Evolutionary conservation across 2,329 filamentous ascomycete genomes (phyloP).

Genomic region (Aureobasidium sp.): DNA sequence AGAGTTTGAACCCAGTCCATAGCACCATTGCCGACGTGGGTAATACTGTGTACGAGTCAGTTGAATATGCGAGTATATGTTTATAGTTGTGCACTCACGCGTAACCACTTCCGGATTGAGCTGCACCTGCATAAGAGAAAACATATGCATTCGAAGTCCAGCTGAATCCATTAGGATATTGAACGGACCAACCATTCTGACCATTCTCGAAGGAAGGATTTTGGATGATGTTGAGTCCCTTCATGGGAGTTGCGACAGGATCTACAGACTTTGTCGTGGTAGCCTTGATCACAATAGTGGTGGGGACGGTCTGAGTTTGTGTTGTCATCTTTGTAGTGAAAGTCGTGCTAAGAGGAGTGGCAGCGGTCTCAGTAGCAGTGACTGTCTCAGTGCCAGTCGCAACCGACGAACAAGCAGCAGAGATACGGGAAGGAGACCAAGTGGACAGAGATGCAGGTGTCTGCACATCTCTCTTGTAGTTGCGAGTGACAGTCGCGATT

Average conservation of each 20-base stretch:
- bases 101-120: neutral
- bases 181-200: neutral
- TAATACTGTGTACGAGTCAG: neutral
- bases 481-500: neutral
- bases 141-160: neutral
- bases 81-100: neutral
- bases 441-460: conserved; percentile 7
- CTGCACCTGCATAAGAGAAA: neutral
- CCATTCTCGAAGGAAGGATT: neutral
- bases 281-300: neutral
- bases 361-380: neutral
- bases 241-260: neutral
- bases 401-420: conserved; percentile 12
- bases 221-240: neutral
- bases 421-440: conserved; percentile 11
- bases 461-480: neutral
- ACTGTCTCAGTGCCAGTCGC: conserved; percentile 3
- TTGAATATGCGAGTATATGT: neutral
- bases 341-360: neutral
- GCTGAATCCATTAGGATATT: neutral
- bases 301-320: neutral
- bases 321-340: neutral
- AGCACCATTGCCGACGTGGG: neutral
- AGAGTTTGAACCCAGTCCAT: neutral
- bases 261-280: neutral